Base-by-base conservation (phyloP, 208 protist species). In the Naegleria gruberi region DNA sequence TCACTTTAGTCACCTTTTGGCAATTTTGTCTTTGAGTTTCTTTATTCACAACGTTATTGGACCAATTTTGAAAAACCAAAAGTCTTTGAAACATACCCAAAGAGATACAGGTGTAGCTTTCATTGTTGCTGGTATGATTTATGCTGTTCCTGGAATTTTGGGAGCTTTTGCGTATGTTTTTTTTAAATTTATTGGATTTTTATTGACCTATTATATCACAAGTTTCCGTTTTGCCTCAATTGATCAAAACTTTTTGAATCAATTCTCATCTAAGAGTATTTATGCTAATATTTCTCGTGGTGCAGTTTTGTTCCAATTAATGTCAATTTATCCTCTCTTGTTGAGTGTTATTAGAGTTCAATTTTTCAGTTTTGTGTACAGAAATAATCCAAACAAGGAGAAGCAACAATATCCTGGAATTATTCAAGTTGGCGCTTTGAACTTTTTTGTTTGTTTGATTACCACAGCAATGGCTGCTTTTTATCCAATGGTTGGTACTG, bases 211-310 rank as follows among this genome's bases (percentile, higher is more conserved):
- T 65, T 65, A 30, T 65, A 23, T 23, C 51, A 65, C 51, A 65
- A n/a, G n/a, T 87, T 87, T 55, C 83, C 17, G 43, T 55, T 87
- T 23, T 19, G 6, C 10, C 4, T 19, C 0, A 40, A 87, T 87
- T 55, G 1, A 87, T 57, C 83, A 87, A 55, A 87, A 87, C 83
- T 87, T 87, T 87, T 87, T 87, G 19, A 87, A 87, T 55, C 83
- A 87, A 19, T 87, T 87, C 55, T 51, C 83, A 23, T 19, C 8
- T 15, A 34, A 87, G 17, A 41, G 34, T 40, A 51, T 87, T 51
- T 55, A 42, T 87, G 83, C 83, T 4, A 87, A 87, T 37, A 55
- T 87, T 45, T 30, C 83, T 19, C 17, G 83, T 30, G 26, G 23
- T 26, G 10, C 44, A 34, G 44, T 55, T 37, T 37, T 87, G 19